Percentiles rank a stretch among this genome's conserved stretches.
phyloP scores from a whole-genome alignment of 495 filamentous ascomycete genomes.

The Daldinia concentrica region DNA sequence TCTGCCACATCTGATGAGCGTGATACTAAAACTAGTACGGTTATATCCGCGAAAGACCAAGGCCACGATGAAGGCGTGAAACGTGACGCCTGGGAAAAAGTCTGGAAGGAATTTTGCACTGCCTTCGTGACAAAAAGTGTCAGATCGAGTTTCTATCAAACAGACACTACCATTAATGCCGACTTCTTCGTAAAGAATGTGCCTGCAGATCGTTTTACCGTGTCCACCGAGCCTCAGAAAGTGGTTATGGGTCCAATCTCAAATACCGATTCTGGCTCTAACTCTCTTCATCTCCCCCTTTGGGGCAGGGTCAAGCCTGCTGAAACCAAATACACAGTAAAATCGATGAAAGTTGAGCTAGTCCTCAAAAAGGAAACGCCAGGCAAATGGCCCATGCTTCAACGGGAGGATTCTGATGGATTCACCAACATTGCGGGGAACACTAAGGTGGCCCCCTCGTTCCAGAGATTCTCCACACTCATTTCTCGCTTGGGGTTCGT shows the following conservation, averaged over 20 bases:
- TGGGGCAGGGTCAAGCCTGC: conserved; percentile 70
- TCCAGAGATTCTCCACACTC: conserved; percentile 27
- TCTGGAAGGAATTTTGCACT: conserved; percentile 34
- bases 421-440: conserved; percentile 33
- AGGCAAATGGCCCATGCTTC: conserved; percentile 81
- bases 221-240: conserved; percentile 43
- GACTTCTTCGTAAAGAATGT: conserved; percentile 54
- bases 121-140: conserved; percentile 11
- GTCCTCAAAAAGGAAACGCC: conserved; percentile 71
- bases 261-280: conserved; percentile 21
- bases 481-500: conserved; percentile 38
- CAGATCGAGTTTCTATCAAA: conserved; percentile 53
- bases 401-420: conserved; percentile 55
- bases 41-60: conserved; percentile 6
- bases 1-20: conserved; percentile 45
- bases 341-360: conserved; percentile 87
- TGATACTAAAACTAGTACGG: background rate
- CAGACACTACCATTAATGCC: conserved; percentile 45
- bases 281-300: conserved; percentile 70
- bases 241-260: conserved; percentile 35
- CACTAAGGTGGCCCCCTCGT: conserved; percentile 12
- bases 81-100: conserved; percentile 20
- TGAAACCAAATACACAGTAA: conserved; percentile 68
- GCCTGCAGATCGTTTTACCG: conserved; percentile 46
- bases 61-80: background rate